A percentile compares a stretch with the other conserved stretches of the same genome.
phyloP scores from a whole-genome alignment of 2,329 filamentous ascomycete species.

The Celoporthe dispersa region DNA sequence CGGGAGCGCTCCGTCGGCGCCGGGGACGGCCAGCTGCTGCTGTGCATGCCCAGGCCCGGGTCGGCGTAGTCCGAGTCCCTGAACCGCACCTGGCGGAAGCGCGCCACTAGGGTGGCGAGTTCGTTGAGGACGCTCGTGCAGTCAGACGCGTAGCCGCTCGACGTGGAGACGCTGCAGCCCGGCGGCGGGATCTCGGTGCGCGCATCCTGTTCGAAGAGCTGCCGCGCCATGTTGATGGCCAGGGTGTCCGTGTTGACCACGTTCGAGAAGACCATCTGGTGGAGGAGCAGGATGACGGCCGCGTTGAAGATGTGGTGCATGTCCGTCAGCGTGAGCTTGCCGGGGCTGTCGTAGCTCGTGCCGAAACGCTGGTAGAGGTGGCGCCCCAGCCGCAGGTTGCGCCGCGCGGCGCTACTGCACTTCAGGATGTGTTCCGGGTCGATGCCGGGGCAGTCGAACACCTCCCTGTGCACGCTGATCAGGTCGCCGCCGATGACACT shows the following conservation, averaged over 20 bases:
- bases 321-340: slow-evolving; percentile 49
- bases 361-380: slow-evolving; percentile 33
- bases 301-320: slow-evolving; percentile 57
- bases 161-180: slow-evolving; percentile 33
- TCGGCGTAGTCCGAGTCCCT: slow-evolving; percentile 21
- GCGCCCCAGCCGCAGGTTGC: slow-evolving; percentile 50
- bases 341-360: slow-evolving; percentile 36
- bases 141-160: slow-evolving; percentile 29
- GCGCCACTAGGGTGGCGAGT: slow-evolving; percentile 22
- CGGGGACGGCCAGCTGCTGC: background rate
- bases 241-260: slow-evolving; percentile 36
- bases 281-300: slow-evolving; percentile 52
- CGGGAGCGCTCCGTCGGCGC: too few species aligned
- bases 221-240: slow-evolving; percentile 47
- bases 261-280: slow-evolving; percentile 46
- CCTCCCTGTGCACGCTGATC: slow-evolving; percentile 35
- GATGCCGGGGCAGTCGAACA: slow-evolving; percentile 37
- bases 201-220: slow-evolving; percentile 47
- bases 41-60: background rate
- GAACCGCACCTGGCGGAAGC: slow-evolving; percentile 24
- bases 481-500: slow-evolving; percentile 49
- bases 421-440: slow-evolving; percentile 38
- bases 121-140: slow-evolving; percentile 27
- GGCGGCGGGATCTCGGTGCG: slow-evolving; percentile 16
- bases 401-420: slow-evolving; percentile 50